Evolutionary conservation across 768 basidiomycete species (phyloP), one percentile per base, ranked within the genome.

Genomic region (Glaciozyma antarctica): DNA sequence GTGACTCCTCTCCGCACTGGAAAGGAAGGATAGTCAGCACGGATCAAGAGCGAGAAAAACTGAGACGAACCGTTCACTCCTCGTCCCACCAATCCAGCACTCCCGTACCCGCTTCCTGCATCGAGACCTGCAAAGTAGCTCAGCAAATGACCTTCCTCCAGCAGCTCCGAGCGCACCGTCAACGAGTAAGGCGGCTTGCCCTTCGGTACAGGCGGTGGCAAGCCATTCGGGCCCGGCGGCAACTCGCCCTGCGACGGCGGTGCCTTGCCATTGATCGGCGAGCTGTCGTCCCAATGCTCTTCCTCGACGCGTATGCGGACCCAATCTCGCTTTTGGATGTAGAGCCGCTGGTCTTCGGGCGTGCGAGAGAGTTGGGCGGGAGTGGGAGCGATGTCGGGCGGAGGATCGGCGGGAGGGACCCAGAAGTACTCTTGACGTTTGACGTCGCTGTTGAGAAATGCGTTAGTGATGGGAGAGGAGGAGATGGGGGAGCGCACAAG

Each of bases 51-150:
- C 32, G 32, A 32, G 32, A 32, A 9, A 9, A 32, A 32, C 22
- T 13, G 5, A 5, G 45, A 45, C 45, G 5, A 5, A 66, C 65
- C 58, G 59, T 73, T 21, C 57, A 56, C 10, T 61, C 76, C 1
- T 73, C 76, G 5, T 70, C 73, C 78, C 78, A 79, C 78, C 78
- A 79, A 4, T 73, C 75, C 9, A 77, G 68, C 2, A 77, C 67
- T 10, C 78, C 78, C 21, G 77, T 65, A 0, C 78, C 78, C 32
- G 75, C 73, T 57, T 79, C 78, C 3, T 74, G 72, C 58, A 79
- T 78, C 16, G 78, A 77, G 7, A 71, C 76, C 78, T 78, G 66
- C 21, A 5, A 7, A n/a, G 54, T 43, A 34, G 22, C 24, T 5
- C 44, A 49, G 43, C 26, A 48, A 28, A 3, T 28, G 49, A 55